A percentile compares a stretch with the other conserved stretches of the same genome.
Evolutionary conservation across 2,329 filamentous ascomycete genomes (phyloP).

Genomic region (Ophiostoma populinum): DNA sequence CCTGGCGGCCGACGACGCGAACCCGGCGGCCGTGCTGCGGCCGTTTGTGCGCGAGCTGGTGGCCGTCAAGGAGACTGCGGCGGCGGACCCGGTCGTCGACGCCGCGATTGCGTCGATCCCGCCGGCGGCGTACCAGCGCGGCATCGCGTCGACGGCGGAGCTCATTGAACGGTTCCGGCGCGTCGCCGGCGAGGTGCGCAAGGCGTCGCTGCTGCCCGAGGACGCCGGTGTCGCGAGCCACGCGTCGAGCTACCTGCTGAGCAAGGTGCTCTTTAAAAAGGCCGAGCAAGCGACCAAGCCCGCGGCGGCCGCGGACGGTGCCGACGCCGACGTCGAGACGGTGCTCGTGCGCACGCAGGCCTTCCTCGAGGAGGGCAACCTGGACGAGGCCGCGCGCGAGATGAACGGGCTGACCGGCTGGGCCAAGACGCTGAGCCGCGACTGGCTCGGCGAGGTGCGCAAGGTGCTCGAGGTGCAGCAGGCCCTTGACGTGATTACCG

Average conservation of each 20-base stretch:
- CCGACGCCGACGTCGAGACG: conserved; percentile 62
- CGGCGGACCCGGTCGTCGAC: conserved; percentile 69
- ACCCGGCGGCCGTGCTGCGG: conserved; percentile 39
- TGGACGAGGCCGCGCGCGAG: conserved; percentile 82
- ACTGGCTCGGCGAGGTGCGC: conserved; percentile 84
- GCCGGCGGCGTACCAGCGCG: conserved; percentile 81
- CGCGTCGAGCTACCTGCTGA: conserved; percentile 74
- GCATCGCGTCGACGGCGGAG: conserved; percentile 66
- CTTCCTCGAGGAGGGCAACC: conserved; percentile 76
- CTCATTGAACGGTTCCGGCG: conserved; percentile 92
- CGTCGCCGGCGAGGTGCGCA: conserved; percentile 81
- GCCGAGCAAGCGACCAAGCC: conserved; percentile 60
- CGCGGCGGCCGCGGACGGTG: neutral
- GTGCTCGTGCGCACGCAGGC: conserved; percentile 80
- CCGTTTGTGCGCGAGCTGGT: conserved; percentile 89
- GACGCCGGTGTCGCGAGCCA: conserved; percentile 90
- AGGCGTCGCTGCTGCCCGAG: conserved; percentile 80
- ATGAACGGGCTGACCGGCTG: conserved; percentile 88
- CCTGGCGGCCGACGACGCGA: conserved; percentile 8
- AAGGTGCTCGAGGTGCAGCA: conserved; percentile 90
- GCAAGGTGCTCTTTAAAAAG: conserved; percentile 95
- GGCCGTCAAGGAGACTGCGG: conserved; percentile 81
- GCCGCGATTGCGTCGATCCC: conserved; percentile 95
- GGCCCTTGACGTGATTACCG: conserved; percentile 87
- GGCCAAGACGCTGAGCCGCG: conserved; percentile 86